Evolutionary conservation across 108 stramenopile genomes (phyloP).

Genomic region (Discostella pseudostelligera): DNA sequence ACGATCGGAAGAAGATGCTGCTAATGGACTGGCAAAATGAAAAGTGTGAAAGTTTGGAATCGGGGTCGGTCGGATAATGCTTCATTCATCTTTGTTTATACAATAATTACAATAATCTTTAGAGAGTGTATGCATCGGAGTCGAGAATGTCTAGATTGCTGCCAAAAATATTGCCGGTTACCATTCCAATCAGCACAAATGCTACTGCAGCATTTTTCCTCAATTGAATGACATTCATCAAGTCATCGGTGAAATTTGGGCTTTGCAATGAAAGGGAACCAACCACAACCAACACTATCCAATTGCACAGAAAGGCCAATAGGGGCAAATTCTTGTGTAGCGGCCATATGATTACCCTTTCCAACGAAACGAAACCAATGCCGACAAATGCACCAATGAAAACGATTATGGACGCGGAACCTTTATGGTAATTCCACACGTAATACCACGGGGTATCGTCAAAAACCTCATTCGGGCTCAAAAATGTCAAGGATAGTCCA

Average conservation of each 20-base stretch:
- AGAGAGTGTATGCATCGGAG: no score
- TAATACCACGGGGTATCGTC: conserved; percentile 12
- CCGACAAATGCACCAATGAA: conserved; percentile 10
- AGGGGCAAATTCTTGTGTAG: neutral
- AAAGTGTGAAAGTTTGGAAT: neutral
- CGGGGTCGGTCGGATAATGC: neutral
- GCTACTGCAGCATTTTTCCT: conserved; percentile 18
- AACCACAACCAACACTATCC: conserved; percentile 14
- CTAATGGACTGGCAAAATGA: neutral
- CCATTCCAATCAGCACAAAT: conserved; percentile 12
- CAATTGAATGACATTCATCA: conserved; percentile 5
- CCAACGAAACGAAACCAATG: conserved; percentile 1
- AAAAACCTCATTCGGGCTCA: conserved; percentile 3
- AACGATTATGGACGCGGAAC: conserved; percentile 11
- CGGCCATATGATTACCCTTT: neutral
- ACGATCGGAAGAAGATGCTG: conserved; percentile 22
- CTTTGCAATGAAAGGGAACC: conserved; percentile 2
- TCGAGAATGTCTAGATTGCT: neutral
- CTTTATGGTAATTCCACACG: conserved; percentile 17
- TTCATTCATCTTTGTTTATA: neutral
- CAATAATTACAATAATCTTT: neutral
- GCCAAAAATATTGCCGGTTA: conserved; percentile 5
- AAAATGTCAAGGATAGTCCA: conserved; percentile 4
- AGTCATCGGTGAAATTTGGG: conserved; percentile 1
- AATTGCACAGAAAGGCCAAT: conserved; percentile 5